A percentile compares a stretch with the other conserved stretches of the same genome.
These are phyloP conservation scores for Solanum virginianum DNA, from an alignment of 257 asterid species.

Conservation along the genomic window DNA sequence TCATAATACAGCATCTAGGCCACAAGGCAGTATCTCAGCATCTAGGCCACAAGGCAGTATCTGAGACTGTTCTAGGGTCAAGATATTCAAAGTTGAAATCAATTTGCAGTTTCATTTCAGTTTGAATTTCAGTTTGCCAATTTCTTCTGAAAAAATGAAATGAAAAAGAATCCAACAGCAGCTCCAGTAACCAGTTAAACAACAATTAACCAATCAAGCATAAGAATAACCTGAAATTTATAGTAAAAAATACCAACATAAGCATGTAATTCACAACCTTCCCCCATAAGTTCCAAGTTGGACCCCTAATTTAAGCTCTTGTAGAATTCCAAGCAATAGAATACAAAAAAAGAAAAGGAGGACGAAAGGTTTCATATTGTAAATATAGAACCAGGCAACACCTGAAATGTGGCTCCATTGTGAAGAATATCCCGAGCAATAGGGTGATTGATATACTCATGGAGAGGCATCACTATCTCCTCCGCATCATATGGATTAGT, in stretches of 20 bases:
- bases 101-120: background rate
- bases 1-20: background rate
- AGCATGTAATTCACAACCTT: background rate
- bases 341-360: background rate
- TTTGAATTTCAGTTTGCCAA: background rate
- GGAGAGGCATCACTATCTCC: conserved; percentile 77
- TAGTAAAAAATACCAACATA: background rate
- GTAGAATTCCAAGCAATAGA: background rate
- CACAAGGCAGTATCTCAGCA: background rate
- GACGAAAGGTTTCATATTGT: background rate
- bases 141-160: background rate
- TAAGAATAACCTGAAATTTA: background rate
- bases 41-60: background rate
- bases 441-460: conserved; percentile 64
- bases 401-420: conserved; percentile 99
- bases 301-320: background rate
- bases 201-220: background rate
- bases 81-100: background rate
- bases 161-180: background rate
- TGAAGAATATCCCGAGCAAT: conserved; percentile 72
- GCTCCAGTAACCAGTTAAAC: background rate
- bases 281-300: background rate
- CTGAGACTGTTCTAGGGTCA: background rate
- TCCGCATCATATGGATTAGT: conserved; percentile 59
- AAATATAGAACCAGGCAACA: conserved; percentile 7